These are phyloP conservation scores for Lithospermum erythrorhizon DNA, from an alignment of 257 asterid species.

Conservation along the genomic window DNA sequence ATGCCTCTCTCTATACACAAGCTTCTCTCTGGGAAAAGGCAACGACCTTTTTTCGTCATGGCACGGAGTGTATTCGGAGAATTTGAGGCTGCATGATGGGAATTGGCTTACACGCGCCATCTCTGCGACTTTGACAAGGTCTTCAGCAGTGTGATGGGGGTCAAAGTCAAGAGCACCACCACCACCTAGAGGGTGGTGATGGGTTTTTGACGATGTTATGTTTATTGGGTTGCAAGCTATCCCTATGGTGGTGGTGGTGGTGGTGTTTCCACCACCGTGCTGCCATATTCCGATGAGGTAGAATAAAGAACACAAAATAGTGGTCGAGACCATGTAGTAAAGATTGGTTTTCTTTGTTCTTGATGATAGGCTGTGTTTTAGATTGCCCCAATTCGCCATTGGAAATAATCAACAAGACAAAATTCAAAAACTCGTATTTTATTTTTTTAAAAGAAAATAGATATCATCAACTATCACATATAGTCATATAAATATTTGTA, in stretches of 20 bases:
- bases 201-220: not conserved
- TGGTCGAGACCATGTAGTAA: slow-evolving; percentile 33
- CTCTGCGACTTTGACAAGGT: slow-evolving; percentile 21
- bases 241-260: slow-evolving; percentile 23
- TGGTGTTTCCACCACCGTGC: slow-evolving; percentile 33
- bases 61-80: slow-evolving; percentile 91
- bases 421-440: not conserved
- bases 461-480: too few species aligned
- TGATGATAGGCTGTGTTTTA: slow-evolving; percentile 34
- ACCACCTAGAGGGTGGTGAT: not conserved
- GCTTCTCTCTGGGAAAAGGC: slow-evolving; percentile 50
- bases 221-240: slow-evolving; percentile 32
- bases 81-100: slow-evolving; percentile 41
- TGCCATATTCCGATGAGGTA: slow-evolving; percentile 68
- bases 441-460: too few species aligned
- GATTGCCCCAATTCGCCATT: slow-evolving; percentile 48
- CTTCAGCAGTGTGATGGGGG: slow-evolving; percentile 58
- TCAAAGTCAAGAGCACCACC: slow-evolving; percentile 37
- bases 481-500: not conserved
- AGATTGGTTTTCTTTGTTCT: slow-evolving; percentile 51
- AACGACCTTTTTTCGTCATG: slow-evolving; percentile 55
- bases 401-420: slow-evolving; percentile 9
- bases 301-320: slow-evolving; percentile 52
- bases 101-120: slow-evolving; percentile 38
- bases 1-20: slow-evolving; percentile 63